These are phyloP conservation scores for Irpex sp. DNA, from an alignment of 1,284 basidiomycete species.

Conservation along the genomic window DNA sequence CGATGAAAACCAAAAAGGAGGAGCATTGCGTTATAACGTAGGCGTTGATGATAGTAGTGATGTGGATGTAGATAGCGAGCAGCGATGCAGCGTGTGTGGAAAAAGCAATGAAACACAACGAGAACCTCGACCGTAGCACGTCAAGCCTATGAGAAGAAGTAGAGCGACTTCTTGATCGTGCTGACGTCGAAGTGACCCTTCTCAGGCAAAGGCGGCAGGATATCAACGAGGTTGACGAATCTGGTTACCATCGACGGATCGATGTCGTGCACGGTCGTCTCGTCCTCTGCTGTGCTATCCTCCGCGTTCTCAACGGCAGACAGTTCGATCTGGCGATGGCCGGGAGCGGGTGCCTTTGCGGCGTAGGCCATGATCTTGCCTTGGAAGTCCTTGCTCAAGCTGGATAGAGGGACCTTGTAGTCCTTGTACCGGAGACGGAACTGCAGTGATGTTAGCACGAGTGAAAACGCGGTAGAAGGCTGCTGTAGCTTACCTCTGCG, in stretches of 20 bases:
- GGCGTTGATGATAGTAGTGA: not conserved
- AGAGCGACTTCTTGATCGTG: conserved; percentile 77
- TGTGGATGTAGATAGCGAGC: not conserved
- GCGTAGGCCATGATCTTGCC: not conserved
- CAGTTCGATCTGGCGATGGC: not conserved
- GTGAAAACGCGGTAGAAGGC: not conserved
- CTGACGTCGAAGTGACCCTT: conserved; percentile 90
- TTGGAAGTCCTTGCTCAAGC: conserved; percentile 14
- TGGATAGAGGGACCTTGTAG: conserved; percentile 68
- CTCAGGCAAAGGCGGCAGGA: conserved; percentile 81
- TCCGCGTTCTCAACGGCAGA: conserved; percentile 9
- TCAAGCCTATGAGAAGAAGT: conserved; percentile 80
- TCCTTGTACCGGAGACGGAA: conserved; percentile 78
- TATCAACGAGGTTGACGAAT: conserved; percentile 75
- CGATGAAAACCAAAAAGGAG: not conserved
- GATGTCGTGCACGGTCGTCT: not conserved
- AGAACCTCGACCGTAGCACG: not conserved
- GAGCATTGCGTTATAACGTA: conserved; percentile 1
- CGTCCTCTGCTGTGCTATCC: conserved; percentile 20
- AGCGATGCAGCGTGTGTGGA: conserved; percentile 2
- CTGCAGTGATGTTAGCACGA: conserved; percentile 31
- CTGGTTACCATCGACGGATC: conserved; percentile 25
- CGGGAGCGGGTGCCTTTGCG: not conserved
- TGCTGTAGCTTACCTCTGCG: conserved; percentile 45
- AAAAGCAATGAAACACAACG: not conserved